These are phyloP conservation scores for Hypoxylon sp. DNA, from an alignment of 2,329 filamentous ascomycete species.

Conservation along the genomic window DNA sequence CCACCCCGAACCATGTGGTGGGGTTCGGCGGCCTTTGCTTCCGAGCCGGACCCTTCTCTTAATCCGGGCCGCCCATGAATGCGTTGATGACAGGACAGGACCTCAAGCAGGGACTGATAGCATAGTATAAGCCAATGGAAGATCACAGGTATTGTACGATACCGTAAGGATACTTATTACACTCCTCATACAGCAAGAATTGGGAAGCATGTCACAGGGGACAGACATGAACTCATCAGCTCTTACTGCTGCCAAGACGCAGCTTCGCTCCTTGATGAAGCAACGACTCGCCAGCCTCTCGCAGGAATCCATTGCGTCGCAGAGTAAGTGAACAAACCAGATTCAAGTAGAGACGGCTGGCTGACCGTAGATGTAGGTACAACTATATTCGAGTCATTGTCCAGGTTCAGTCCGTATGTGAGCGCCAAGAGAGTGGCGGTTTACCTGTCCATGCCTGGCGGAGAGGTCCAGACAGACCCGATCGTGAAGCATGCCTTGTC, in stretches of 20 bases:
- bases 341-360: too few relatives aligned
- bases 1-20: slow-evolving; percentile 5
- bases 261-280: slow-evolving; percentile 76
- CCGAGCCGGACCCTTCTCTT: slow-evolving; percentile 14
- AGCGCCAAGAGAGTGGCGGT: slow-evolving; percentile 80
- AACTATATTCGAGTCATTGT: slow-evolving; percentile 69
- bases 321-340: slow-evolving; percentile 82
- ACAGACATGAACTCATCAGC: slow-evolving; percentile 47
- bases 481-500: slow-evolving; percentile 84
- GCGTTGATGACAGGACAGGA: too few relatives aligned
- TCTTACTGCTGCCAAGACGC: slow-evolving; percentile 75
- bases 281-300: slow-evolving; percentile 67
- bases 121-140: slow-evolving; percentile 19
- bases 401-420: slow-evolving; percentile 75
- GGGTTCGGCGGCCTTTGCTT: slow-evolving; percentile 25
- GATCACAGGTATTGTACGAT: slow-evolving; percentile 13
- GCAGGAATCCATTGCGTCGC: slow-evolving; percentile 66
- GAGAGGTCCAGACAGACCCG: slow-evolving; percentile 82
- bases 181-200: slow-evolving; percentile 3
- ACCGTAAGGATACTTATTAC: slow-evolving; percentile 13
- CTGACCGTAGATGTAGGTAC: slow-evolving; percentile 59
- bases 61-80: neutral
- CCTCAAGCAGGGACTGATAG: too few relatives aligned
- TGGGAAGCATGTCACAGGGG: slow-evolving; percentile 34
- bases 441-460: slow-evolving; percentile 90